Base-by-base conservation (phyloP, 2,329 filamentous ascomycete species). In the Juglanconis oblonga region DNA sequence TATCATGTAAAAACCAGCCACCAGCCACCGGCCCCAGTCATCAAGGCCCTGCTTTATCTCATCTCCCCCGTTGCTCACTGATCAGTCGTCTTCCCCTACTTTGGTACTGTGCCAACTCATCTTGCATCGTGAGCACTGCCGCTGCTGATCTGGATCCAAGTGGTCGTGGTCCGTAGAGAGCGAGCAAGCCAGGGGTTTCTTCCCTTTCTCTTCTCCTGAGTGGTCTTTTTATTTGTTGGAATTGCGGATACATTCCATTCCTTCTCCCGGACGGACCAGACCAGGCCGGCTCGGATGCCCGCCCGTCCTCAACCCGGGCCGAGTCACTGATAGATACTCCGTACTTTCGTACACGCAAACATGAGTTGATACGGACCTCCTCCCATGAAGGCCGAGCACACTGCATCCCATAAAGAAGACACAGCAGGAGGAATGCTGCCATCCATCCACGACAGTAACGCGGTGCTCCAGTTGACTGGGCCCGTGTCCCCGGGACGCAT, bases 321-420 rank as follows among this genome's bases (percentile, higher is more conserved):
- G 32, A 10, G 31, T 17, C 31, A 11, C 2, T 36, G n/a, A n/a
- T 24, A 9, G 17, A 24, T 24, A 24, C 17, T 24, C 17, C 17
- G 17, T 24, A 24, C 17, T 33, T 17, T 24, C 14, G 17, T 14
- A 9, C 32, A 33, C 10, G 17, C 33, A 38, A 49, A 29, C 32
- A 48, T 55, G 53, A 55, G 33, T 55, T 55, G 53, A 55, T 45
- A 55, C 53, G 33, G 53, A 45, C n/a, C 17, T 24, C 17, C 17
- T 24, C 17, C 17, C 2, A 24, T 24, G 17, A 24, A 24, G 17
- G 17, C 17, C 17, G 17, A 24, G 17, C 17, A 24, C 17, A 24
- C 17, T 24, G 52, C 35, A 31, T 31, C 29, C 13, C 17, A 54
- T 40, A 50, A 29, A 50, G 17, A 14, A 36, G 44, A 48, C 44